These are phyloP conservation scores for Schizochytrium sp. DNA, from an alignment of 108 stramenopile species.

Conservation along the genomic window DNA sequence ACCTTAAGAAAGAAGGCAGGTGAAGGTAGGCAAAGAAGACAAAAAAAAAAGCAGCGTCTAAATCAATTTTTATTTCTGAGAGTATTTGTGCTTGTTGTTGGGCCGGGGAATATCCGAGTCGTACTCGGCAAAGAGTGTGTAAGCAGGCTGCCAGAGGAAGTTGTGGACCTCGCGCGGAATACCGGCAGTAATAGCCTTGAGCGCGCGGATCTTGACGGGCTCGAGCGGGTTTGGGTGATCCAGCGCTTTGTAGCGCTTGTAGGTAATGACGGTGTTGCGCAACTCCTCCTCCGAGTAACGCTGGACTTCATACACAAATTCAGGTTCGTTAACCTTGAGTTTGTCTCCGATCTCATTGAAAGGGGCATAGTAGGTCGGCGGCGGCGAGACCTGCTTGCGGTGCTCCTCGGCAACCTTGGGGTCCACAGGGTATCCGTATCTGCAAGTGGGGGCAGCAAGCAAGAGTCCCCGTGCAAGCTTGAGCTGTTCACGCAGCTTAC, in stretches of 20 bases:
- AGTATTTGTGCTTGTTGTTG: conserved; percentile 33
- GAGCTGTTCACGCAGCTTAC: conserved; percentile 25
- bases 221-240: background rate
- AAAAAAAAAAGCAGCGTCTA: too few species aligned
- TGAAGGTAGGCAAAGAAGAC: too few species aligned
- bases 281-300: conserved; percentile 15
- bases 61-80: background rate
- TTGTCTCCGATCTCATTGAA: conserved; percentile 89
- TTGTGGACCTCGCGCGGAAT: conserved; percentile 17
- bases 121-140: background rate
- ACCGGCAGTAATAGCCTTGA: conserved; percentile 10
- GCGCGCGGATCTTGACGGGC: background rate
- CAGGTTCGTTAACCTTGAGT: conserved; percentile 89
- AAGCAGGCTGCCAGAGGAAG: conserved; percentile 16
- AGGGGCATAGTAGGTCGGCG: conserved; percentile 2
- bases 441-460: background rate
- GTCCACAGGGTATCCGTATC: background rate
- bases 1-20: too few species aligned
- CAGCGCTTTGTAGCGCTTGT: conserved; percentile 10
- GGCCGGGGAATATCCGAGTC: background rate
- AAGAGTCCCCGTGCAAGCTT: conserved; percentile 12
- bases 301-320: conserved; percentile 89
- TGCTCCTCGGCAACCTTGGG: background rate
- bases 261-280: conserved; percentile 26
- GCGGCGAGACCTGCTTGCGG: background rate